Conservation (phyloP, 768 basidiomycete species). For the Saitozyma podzolica region DNA sequence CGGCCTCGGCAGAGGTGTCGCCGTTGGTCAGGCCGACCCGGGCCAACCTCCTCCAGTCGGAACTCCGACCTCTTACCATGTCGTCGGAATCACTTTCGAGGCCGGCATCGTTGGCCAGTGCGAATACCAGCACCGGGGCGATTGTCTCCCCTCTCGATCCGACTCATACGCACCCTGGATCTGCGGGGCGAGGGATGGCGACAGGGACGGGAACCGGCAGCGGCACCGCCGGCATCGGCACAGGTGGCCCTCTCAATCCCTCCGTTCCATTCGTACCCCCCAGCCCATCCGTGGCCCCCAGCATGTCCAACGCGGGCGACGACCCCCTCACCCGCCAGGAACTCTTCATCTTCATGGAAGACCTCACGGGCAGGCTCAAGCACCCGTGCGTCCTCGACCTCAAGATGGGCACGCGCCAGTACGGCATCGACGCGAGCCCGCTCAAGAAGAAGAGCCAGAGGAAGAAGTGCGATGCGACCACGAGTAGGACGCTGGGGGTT, state of each 20-base stretch:
- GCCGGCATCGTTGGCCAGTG: no score
- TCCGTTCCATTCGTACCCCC: background rate
- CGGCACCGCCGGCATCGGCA: background rate
- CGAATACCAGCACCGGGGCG: no score
- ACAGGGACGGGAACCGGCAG: no score
- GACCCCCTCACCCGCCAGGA: constrained; percentile 74
- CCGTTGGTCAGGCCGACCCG: background rate
- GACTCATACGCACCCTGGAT: no score
- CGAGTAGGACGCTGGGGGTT: constrained; percentile 84
- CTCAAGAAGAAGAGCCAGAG: constrained; percentile 97
- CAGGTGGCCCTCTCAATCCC: no score
- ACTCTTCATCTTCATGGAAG: constrained; percentile 99
- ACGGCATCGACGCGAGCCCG: constrained; percentile 89
- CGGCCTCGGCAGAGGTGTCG: constrained; percentile 5
- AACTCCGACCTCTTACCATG: background rate
- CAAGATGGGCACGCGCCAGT: constrained; percentile 99
- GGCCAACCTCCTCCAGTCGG: background rate
- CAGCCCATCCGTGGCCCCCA: background rate
- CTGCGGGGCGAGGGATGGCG: no score
- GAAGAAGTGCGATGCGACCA: constrained; percentile 96
- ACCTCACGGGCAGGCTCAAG: constrained; percentile 87
- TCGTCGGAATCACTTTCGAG: background rate
- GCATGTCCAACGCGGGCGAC: background rate
- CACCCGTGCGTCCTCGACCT: constrained; percentile 93
- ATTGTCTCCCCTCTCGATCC: no score